phyloP scores from a whole-genome alignment of 2,329 filamentous ascomycete species.

The Allantophomopsis cytisporea region DNA sequence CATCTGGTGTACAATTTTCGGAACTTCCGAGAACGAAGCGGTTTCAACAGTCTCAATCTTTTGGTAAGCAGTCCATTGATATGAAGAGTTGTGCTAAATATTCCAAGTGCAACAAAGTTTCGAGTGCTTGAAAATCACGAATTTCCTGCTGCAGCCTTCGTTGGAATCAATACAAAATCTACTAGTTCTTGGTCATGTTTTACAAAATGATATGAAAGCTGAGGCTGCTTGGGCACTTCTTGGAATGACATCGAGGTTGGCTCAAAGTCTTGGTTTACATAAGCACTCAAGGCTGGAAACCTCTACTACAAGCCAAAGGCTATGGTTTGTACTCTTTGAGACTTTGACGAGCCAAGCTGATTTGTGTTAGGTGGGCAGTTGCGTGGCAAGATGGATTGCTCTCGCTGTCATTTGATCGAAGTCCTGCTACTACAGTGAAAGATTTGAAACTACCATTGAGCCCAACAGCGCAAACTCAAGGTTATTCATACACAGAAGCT shows the following conservation, averaged over 20 bases:
- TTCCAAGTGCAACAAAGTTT: constrained; percentile 29
- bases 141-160: constrained; percentile 49
- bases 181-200: constrained; percentile 46
- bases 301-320: constrained; percentile 13
- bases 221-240: constrained; percentile 54
- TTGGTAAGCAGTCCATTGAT: constrained; percentile 25
- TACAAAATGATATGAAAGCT: constrained; percentile 57
- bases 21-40: constrained; percentile 39
- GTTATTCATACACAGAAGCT: constrained; percentile 45
- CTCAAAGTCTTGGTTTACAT: constrained; percentile 50
- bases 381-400: constrained; percentile 55
- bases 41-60: constrained; percentile 24
- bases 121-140: constrained; percentile 48
- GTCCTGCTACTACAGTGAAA: constrained; percentile 40
- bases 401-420: constrained; percentile 52
- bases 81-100: neutral
- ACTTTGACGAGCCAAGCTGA: constrained; percentile 2
- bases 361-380: constrained; percentile 35
- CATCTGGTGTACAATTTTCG: constrained; percentile 52
- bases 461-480: constrained; percentile 35
- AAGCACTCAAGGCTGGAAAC: constrained; percentile 15
- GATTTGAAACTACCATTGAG: constrained; percentile 34
- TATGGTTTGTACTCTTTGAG: constrained; percentile 12
- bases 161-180: constrained; percentile 53
- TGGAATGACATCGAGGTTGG: constrained; percentile 49